Base-by-base conservation (phyloP, 805 yeast species). In the Limtongia smithiae region DNA sequence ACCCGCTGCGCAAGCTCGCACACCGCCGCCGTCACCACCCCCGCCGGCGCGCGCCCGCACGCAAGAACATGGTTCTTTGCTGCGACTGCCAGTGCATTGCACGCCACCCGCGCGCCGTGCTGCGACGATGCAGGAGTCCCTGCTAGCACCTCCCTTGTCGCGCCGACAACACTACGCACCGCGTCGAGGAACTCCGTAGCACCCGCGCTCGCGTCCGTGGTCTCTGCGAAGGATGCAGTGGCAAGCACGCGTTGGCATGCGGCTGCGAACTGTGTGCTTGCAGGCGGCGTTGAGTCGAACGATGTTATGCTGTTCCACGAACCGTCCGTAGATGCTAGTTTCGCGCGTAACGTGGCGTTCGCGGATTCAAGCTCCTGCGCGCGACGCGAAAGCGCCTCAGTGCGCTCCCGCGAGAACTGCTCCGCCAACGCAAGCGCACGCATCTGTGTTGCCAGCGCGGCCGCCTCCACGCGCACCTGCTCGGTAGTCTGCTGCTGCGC, bases 381-480 rank as follows among this genome's bases (percentile, higher is more conserved):
- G 22, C 65, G 58, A 12, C 49, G 38, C 22, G 54, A 47, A 21
- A 60, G 51, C 12, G 46, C 55, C 35, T 59, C 60, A 36, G 59
- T 55, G 4, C 60, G 43, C 4, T 55, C 52, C 39, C 50, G 22
- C 4, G 48, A 41, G 21, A 46, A 47, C 12, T 41, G 32, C 17
- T 53, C 59, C 42, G 51, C 54, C 37, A 60, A 60, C 6, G 72
- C 63, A 30, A 70, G 62, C 1, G 59, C 51, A n/a, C 69, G 61
- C 73, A 71, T 68, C 40, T 71, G 73, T 5, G 50, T 56, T 17
- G 71, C 54, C 40, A 68, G 65, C 21, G 44, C 58, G 7, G 64
- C 54, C 1, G 74, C 71, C 50, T 70, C 73, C 5, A 57, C 43
- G 14, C 71, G 62, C 12, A 70, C 71, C 48, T 65, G 66, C 25